A percentile compares a stretch with the other conserved stretches of the same genome.
These are phyloP conservation scores for Daldinia decipiens DNA, from an alignment of 495 filamentous ascomycete species.

Conservation along the genomic window DNA sequence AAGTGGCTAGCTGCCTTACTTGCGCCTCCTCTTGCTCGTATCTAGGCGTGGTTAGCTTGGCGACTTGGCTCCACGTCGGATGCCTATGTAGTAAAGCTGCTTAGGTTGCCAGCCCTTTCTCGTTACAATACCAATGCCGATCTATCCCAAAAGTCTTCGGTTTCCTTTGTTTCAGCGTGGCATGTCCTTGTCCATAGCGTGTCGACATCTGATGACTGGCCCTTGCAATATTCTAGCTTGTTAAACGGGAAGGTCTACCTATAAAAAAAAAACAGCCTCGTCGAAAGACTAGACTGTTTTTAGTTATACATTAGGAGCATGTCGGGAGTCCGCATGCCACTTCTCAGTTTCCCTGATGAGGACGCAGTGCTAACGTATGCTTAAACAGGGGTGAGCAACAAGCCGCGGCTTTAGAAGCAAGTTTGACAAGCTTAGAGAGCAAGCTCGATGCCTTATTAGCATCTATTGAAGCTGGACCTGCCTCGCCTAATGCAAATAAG, in stretches of 20 bases:
- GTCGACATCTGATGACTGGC: slow-evolving; percentile 6
- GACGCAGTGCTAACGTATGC: slow-evolving; percentile 28
- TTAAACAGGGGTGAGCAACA: slow-evolving; percentile 63
- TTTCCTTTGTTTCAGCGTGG: slow-evolving; percentile 8
- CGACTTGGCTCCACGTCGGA: slow-evolving; percentile 17
- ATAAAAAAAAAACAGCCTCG: not conserved
- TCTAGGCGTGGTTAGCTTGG: slow-evolving; percentile 13
- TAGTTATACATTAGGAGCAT: slow-evolving; percentile 10
- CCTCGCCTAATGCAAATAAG: not conserved
- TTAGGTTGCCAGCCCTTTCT: slow-evolving; percentile 15
- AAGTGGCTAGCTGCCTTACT: slow-evolving; percentile 13
- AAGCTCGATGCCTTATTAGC: slow-evolving; percentile 65
- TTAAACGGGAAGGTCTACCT: not conserved
- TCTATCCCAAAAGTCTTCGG: slow-evolving; percentile 9
- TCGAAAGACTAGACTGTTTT: slow-evolving; percentile 13
- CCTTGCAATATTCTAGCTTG: not conserved
- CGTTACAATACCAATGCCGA: slow-evolving; percentile 15
- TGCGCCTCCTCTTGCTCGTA: slow-evolving; percentile 16
- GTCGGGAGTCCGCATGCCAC: slow-evolving; percentile 16
- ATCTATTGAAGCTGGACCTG: slow-evolving; percentile 46
- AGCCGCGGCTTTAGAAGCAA: slow-evolving; percentile 63
- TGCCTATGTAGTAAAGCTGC: slow-evolving; percentile 24
- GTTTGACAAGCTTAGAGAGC: slow-evolving; percentile 60
- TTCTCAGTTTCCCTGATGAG: slow-evolving; percentile 6
- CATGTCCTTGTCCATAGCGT: slow-evolving; percentile 9